Evolutionary conservation across 495 filamentous ascomycete genomes (phyloP).

Genomic region (Aspergillus leporis): DNA sequence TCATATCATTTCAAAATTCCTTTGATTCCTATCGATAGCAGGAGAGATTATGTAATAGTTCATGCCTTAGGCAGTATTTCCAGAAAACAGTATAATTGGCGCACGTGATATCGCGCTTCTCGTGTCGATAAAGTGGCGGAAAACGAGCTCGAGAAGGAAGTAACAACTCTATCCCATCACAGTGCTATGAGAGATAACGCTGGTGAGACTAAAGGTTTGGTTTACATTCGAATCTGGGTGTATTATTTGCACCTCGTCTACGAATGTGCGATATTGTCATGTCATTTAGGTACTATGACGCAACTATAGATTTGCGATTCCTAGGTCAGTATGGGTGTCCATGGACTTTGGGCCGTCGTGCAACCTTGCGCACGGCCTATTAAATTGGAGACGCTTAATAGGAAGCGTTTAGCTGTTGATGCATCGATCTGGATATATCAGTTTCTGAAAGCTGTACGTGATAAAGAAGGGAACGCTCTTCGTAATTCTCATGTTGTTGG

Average conservation of each 20-base stretch:
- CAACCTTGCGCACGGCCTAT: constrained; percentile 83
- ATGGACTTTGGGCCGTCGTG: constrained; percentile 92
- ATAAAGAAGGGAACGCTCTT: constrained; percentile 96
- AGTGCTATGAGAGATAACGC: neutral
- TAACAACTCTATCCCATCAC: neutral
- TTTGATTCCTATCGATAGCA: constrained; percentile 13
- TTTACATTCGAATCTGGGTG: neutral
- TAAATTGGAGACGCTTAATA: constrained; percentile 93
- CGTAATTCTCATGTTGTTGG: constrained; percentile 94
- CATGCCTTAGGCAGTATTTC: constrained; percentile 17
- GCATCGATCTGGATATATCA: constrained; percentile 99
- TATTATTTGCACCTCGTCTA: neutral
- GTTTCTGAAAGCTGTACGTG: constrained; percentile 96
- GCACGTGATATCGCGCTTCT: constrained; percentile 34
- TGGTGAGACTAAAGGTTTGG: neutral
- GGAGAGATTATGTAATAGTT: constrained; percentile 25
- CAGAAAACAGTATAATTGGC: constrained; percentile 17
- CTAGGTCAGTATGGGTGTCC: constrained; percentile 79
- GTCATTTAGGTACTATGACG: constrained; percentile 1
- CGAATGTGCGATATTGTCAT: neutral
- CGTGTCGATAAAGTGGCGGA: constrained; percentile 18
- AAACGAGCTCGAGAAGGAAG: constrained; percentile 5
- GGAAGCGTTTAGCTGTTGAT: constrained; percentile 92
- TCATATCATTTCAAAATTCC: constrained; percentile 18
- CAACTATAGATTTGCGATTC: neutral